These are phyloP conservation scores for Cicer judaicum DNA, from an alignment of 306 rosid species.

Conservation along the genomic window DNA sequence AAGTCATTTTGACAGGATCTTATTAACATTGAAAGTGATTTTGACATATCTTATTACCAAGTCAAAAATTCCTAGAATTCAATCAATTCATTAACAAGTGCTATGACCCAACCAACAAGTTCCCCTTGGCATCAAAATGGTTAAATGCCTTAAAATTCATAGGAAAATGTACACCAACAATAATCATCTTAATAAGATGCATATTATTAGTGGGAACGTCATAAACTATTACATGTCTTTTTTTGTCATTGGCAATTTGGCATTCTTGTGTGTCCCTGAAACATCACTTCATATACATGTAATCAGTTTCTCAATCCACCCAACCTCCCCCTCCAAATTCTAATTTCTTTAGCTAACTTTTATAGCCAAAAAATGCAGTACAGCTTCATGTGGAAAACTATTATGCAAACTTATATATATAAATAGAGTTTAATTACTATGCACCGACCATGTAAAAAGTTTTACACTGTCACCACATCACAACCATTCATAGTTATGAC, in stretches of 20 bases:
- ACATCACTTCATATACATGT: background rate
- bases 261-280: background rate
- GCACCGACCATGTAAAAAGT: no score
- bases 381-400: background rate
- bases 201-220: background rate
- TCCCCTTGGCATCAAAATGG: background rate
- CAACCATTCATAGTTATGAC: no score
- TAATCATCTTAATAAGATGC: background rate
- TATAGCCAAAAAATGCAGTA: conserved; percentile 31
- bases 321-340: background rate
- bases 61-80: background rate
- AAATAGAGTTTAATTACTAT: background rate
- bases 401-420: conserved; percentile 6
- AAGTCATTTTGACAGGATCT: background rate
- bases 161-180: background rate
- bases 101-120: background rate
- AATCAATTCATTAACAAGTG: background rate
- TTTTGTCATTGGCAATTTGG: background rate
- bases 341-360: background rate
- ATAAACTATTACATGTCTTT: background rate
- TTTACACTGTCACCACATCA: no score
- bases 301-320: background rate
- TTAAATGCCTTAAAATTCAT: conserved; percentile 1
- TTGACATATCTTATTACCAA: background rate
- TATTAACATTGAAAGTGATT: background rate